Percentiles rank a stretch among this genome's conserved stretches.
Evolutionary conservation across 2,329 filamentous ascomycete genomes (phyloP).

Genomic region (Ampelomyces quisqualis): DNA sequence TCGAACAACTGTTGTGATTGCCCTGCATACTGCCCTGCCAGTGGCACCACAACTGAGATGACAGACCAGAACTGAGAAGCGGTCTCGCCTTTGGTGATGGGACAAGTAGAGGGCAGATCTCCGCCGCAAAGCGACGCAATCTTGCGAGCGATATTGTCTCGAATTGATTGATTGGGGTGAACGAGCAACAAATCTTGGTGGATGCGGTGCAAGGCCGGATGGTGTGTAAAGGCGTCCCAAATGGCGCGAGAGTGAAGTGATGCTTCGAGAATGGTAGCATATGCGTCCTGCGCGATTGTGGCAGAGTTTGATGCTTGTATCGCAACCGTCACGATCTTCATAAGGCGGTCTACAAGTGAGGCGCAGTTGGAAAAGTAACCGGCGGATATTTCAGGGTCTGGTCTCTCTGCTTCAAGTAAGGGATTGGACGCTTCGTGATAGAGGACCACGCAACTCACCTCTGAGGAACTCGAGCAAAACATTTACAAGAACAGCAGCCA

Average conservation of each 20-base stretch:
- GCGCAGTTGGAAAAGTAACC: constrained; percentile 37
- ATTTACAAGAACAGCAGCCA: constrained; percentile 32
- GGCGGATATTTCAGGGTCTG: constrained; percentile 31
- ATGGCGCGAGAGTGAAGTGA: constrained; percentile 38
- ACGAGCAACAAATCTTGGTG: constrained; percentile 36
- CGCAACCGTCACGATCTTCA: constrained; percentile 26
- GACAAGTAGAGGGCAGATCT: constrained; percentile 36
- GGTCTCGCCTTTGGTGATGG: constrained; percentile 32
- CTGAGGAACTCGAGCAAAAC: constrained; percentile 39
- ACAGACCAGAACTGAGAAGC: constrained; percentile 38
- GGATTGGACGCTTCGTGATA: constrained; percentile 7
- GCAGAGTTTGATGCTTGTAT: constrained; percentile 20
- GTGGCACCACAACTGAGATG: constrained; percentile 35
- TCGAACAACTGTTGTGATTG: constrained; percentile 40
- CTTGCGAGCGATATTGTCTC: constrained; percentile 29
- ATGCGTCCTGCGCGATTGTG: constrained; percentile 24
- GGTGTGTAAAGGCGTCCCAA: constrained; percentile 38
- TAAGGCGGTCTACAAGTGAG: constrained; percentile 34
- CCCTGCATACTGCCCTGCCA: constrained; percentile 21
- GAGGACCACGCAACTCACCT: constrained; percentile 23
- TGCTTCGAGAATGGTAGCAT: constrained; percentile 40
- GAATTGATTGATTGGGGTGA: constrained; percentile 23
- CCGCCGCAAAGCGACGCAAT: constrained; percentile 41
- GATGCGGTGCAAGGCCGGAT: constrained; percentile 24
- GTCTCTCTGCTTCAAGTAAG: constrained; percentile 39